Evolutionary conservation across 2,329 filamentous ascomycete genomes (phyloP).

Genomic region (Leptographium lundbergii): DNA sequence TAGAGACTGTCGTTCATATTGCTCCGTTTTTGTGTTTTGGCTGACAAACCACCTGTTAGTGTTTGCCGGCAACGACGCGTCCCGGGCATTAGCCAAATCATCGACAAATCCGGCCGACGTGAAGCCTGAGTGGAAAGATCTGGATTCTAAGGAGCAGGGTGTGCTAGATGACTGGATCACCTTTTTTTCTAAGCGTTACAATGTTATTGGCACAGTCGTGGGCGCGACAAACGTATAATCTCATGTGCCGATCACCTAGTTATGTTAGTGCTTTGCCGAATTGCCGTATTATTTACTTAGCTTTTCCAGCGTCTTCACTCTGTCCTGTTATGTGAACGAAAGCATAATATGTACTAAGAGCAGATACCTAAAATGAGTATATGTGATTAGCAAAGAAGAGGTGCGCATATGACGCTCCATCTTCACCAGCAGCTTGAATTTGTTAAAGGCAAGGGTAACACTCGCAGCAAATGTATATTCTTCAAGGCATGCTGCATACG

Average conservation of each 20-base stretch:
- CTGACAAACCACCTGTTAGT: conserved; percentile 39
- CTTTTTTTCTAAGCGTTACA: conserved; percentile 96
- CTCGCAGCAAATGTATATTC: too few species aligned
- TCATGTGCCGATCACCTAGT: neutral
- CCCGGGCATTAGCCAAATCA: conserved; percentile 76
- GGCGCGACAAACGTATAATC: conserved; percentile 45
- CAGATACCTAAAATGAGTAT: too few species aligned
- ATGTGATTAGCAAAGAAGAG: neutral
- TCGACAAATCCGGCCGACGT: conserved; percentile 81
- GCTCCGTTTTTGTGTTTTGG: neutral
- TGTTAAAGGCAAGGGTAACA: too few species aligned
- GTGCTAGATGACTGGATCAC: conserved; percentile 86
- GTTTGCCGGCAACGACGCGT: conserved; percentile 91
- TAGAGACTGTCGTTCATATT: neutral
- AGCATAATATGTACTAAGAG: neutral
- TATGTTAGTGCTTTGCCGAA: neutral
- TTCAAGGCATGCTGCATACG: too few species aligned
- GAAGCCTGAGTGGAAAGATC: conserved; percentile 65
- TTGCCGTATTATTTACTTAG: neutral
- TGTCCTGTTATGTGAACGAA: neutral
- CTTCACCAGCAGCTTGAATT: too few species aligned
- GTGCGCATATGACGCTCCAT: neutral
- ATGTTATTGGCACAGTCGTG: conserved; percentile 60
- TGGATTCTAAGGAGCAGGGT: conserved; percentile 74
- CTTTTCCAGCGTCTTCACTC: too few species aligned